A percentile compares a stretch with the other conserved stretches of the same genome.
Evolutionary conservation across 352 stramenopile genomes (phyloP).

Genomic region (Phytophthora hybrid): DNA sequence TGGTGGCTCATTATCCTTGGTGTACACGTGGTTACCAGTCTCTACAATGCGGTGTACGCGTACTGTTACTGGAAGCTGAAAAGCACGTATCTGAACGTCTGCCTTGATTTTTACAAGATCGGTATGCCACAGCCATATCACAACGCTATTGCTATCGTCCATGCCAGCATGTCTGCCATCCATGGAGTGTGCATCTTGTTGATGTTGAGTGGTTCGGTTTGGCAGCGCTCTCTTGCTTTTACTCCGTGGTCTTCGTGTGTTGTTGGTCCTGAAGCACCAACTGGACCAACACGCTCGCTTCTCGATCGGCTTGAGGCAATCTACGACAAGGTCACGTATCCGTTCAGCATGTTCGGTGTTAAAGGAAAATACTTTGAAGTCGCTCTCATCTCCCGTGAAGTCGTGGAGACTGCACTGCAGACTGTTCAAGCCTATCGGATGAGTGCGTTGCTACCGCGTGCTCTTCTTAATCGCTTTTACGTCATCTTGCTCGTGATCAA

Average conservation of each 20-base stretch:
- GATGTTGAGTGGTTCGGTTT: background rate
- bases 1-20: background rate
- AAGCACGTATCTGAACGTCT: background rate
- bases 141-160: background rate
- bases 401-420: background rate
- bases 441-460: background rate
- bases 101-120: background rate
- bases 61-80: slow-evolving; percentile 1
- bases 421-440: slow-evolving; percentile 1
- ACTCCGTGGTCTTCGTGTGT: background rate
- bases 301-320: background rate
- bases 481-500: background rate
- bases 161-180: background rate
- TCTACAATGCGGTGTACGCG: background rate
- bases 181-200: background rate
- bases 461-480: background rate
- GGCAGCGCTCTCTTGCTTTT: background rate
- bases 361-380: background rate
- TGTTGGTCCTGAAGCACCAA: background rate
- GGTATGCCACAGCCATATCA: background rate
- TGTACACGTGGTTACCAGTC: background rate
- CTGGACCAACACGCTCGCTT: background rate
- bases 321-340: background rate
- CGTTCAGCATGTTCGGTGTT: background rate
- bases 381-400: background rate